Conservation (phyloP, 495 filamentous ascomycete species). For the Bacidia rubella region DNA sequence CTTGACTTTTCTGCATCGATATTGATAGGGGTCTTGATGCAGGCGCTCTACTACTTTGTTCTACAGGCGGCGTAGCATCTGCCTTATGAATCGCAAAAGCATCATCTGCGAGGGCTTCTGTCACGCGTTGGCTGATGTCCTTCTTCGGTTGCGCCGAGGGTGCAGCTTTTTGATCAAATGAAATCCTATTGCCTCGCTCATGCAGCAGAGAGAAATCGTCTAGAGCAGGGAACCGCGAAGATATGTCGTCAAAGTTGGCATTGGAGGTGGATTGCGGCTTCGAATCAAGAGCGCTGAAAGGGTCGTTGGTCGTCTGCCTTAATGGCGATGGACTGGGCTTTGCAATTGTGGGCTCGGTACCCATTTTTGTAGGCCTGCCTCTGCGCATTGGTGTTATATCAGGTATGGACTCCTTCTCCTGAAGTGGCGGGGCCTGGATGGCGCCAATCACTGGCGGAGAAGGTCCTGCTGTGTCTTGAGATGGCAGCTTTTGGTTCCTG, state of each 20-base stretch:
- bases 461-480: slow-evolving; percentile 32
- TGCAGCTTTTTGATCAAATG: slow-evolving; percentile 52
- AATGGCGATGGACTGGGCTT: slow-evolving; percentile 65
- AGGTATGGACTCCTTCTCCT: slow-evolving; percentile 60
- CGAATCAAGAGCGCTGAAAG: slow-evolving; percentile 77
- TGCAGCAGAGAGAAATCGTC: slow-evolving; percentile 89
- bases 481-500: slow-evolving; percentile 47
- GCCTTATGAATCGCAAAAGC: slow-evolving; percentile 49
- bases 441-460: slow-evolving; percentile 57
- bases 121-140: slow-evolving; percentile 59
- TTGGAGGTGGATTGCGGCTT: slow-evolving; percentile 34
- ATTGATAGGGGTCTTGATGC: slow-evolving; percentile 13
- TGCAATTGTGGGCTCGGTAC: slow-evolving; percentile 28
- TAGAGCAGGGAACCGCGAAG: slow-evolving; percentile 74
- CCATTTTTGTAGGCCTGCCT: slow-evolving; percentile 58
- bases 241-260: slow-evolving; percentile 56
- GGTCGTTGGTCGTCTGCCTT: slow-evolving; percentile 59
- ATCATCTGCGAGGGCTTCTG: slow-evolving; percentile 77
- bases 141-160: slow-evolving; percentile 33
- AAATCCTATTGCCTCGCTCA: slow-evolving; percentile 73
- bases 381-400: slow-evolving; percentile 92
- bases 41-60: background rate
- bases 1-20: slow-evolving; percentile 13
- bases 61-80: background rate
- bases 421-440: slow-evolving; percentile 48